Percentiles rank a stretch among this genome's conserved stretches.
phyloP scores from a whole-genome alignment of 352 stramenopile species.

The Pelagophyceae sp. region DNA sequence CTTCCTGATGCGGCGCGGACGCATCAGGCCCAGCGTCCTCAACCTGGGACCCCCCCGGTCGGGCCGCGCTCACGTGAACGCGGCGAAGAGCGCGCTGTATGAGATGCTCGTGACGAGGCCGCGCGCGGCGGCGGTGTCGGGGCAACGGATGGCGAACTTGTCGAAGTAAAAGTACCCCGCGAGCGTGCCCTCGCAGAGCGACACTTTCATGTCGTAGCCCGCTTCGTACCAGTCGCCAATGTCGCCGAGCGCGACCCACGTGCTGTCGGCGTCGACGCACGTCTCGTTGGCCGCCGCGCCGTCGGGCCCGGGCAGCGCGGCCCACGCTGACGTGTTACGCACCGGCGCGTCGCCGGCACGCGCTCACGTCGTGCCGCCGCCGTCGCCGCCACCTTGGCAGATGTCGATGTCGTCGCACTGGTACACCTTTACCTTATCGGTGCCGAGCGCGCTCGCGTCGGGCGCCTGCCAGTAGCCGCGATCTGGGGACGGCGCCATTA shows the following conservation, averaged over 20 bases:
- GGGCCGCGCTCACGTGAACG: no score
- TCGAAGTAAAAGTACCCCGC: background rate
- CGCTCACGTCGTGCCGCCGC: background rate
- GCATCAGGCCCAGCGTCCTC: no score
- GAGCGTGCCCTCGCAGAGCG: background rate
- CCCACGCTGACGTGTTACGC: background rate
- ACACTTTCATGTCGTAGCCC: background rate
- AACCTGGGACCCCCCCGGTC: no score
- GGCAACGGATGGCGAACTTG: background rate
- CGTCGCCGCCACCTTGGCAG: no score
- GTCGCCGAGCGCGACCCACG: background rate
- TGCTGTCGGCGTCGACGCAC: background rate
- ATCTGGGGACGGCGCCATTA: background rate
- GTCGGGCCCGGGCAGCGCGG: no score
- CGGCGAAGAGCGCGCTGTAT: background rate
- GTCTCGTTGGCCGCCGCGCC: no score
- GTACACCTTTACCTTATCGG: background rate
- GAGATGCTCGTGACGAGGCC: background rate
- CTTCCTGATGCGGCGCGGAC: no score
- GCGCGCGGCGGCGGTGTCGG: background rate
- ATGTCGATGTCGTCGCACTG: background rate
- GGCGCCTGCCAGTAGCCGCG: background rate
- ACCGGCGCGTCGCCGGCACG: no score
- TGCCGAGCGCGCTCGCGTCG: background rate
- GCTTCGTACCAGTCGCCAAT: background rate